Conservation (phyloP, 2,329 filamentous ascomycete genomes). For the Xylariomycetidae sp. region DNA sequence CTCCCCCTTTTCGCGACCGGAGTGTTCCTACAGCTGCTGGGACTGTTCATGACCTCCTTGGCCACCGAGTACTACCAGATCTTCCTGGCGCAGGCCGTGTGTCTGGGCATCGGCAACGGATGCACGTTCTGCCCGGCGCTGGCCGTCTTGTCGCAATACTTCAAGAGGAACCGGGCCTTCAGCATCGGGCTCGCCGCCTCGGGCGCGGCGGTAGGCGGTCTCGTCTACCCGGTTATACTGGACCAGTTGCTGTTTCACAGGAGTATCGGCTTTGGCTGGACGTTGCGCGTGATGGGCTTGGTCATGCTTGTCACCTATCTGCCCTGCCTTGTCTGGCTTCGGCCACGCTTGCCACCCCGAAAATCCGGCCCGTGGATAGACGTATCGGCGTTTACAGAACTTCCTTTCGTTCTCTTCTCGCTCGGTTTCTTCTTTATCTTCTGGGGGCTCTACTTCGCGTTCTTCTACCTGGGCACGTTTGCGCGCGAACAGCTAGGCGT, state of each 20-base stretch:
- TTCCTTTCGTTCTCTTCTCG: constrained; percentile 20
- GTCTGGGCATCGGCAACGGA: constrained; percentile 16
- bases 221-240: constrained; percentile 29
- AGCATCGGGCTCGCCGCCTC: constrained; percentile 13
- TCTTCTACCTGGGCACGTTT: constrained; percentile 28
- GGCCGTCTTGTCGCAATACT: constrained; percentile 15
- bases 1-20: neutral
- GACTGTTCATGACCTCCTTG: constrained; percentile 25
- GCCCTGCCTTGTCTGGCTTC: constrained; percentile 26
- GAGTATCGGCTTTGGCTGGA: constrained; percentile 24
- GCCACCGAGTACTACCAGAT: constrained; percentile 28
- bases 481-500: constrained; percentile 20
- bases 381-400: constrained; percentile 9
- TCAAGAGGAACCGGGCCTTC: constrained; percentile 20
- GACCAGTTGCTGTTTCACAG: constrained; percentile 19
- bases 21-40: constrained; percentile 14
- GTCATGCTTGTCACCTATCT: constrained; percentile 35
- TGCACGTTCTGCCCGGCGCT: constrained; percentile 17
- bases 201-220: constrained; percentile 28
- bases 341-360: constrained; percentile 12
- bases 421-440: constrained; percentile 30
- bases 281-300: constrained; percentile 31
- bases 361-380: neutral
- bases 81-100: constrained; percentile 24
- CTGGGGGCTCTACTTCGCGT: constrained; percentile 34